Base-by-base conservation (phyloP, 441 rosid genomes). In the Raphanus hybrid region DNA sequence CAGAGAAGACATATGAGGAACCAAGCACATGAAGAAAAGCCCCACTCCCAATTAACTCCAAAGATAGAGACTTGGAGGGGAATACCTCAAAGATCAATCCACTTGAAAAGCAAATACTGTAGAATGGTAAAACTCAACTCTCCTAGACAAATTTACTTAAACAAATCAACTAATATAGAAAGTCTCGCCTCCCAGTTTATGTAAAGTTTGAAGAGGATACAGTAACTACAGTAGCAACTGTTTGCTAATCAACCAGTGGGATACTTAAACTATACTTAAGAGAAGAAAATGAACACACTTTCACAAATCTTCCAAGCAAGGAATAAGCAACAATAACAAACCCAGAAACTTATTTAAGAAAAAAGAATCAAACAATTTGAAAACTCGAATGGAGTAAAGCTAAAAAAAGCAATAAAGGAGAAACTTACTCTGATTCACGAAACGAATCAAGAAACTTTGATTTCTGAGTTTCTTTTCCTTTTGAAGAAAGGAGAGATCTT, bases 231-330 rank as follows among this genome's bases (percentile, higher is more conserved):
- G 73, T 67, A 67, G 70, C 65, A 50, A 65, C 66, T 43, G 69
- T 48, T 58, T 34, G 32, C 29, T 65, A 50, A 73, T 69, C 78
- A 78, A 78, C 64, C 74, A 78, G 73, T 66, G 76, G 43, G 54
- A 58, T 41, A 70, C 35, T 2, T 3, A 3, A 63, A 63, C 26
- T 43, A 64, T 50, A 48, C 43, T 7, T 10, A 0, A 50, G 71
- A 48, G 8, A 14, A 10, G 3, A 60, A 52, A 20, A 10, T 12
- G 57, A 60, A 0, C 10, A 66, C 14, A 69, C 67, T 75, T 75
- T 70, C 63, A 52, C 61, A 75, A 69, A 74, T 70, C 68, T 71
- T 67, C 14, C 75, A 83, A 77, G 81, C 64, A 80, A 83, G 61
- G 80, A 83, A 83, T 75, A 59, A 71, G 29, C 62, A 64, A 64